Evolutionary conservation across 2,329 filamentous ascomycete genomes (phyloP), one percentile per base, ranked within the genome.

Genomic region (Penicillium thymicola): DNA sequence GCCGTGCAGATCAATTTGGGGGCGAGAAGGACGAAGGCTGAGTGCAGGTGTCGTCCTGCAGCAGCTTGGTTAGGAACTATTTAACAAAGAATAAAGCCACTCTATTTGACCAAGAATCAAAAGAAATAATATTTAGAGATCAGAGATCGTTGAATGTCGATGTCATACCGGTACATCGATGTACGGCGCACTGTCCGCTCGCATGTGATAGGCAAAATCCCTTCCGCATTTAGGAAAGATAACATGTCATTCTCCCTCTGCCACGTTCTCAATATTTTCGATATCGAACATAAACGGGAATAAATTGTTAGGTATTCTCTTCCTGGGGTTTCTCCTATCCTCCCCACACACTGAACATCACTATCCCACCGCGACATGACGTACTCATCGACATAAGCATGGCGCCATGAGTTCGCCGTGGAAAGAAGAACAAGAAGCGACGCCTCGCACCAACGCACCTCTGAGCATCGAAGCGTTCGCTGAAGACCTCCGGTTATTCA

Each of bases 401-500:
- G 70, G 68, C 62, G 69, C 60, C 62, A 74, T 74, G 71, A 68
- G 63, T 66, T 64, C 66, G 59, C 61, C 61, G 38, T 51, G 61
- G 62, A 65, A 67, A 61, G 66, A 69, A 55, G 70, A 72, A 60
- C 63, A 68, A 38, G 61, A 59, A 57, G 59, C 60, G 55, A 51
- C 60, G 59, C 48, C 57, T 53, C 50, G 62, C 54, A 65, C 54
- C 43, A 67, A 51, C 54, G 65, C 61, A 38, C 58, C 59, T 54
- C 32, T 34, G 16, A 58, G 25, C 54, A 56, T 61, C 34, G 65
- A 66, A 32, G 36, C 59, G 10, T 58, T 62, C 42, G 45, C 59
- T 30, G 63, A 70, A 32, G 48, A 67, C 52, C 66, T 85, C 65
- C 79, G 81, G 67, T 71, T 77, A 45, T 78, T 82, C 59, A 82